Evolutionary conservation across 352 stramenopile genomes (phyloP).

Genomic region (Phytophthora boehmeriae): DNA sequence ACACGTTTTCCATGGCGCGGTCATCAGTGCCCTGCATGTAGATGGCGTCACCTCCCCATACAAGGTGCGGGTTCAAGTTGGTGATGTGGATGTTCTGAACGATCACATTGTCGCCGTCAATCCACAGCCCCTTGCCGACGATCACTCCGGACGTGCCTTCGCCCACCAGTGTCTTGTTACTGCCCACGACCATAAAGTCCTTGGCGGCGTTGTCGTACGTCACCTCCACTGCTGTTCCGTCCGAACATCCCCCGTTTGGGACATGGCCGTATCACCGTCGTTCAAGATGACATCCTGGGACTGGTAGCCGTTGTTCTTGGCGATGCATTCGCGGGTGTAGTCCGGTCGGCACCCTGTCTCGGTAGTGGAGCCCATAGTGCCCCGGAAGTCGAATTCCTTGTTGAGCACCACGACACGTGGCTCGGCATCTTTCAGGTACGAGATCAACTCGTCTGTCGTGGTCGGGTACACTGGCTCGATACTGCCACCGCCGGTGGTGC

Average conservation of each 20-base stretch:
- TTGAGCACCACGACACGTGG: constrained; percentile 20
- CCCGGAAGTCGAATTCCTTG: constrained; percentile 23
- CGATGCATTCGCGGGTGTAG: constrained; percentile 34
- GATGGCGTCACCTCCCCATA: constrained; percentile 43
- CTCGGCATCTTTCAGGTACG: constrained; percentile 24
- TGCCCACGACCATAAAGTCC: constrained; percentile 28
- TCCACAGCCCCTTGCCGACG: constrained; percentile 45
- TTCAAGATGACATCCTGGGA: constrained; percentile 42
- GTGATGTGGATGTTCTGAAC: constrained; percentile 65
- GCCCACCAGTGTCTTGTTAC: constrained; percentile 55
- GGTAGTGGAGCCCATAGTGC: constrained; percentile 21
- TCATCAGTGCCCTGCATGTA: constrained; percentile 25
- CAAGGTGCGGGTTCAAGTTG: constrained; percentile 54
- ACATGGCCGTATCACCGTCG: constrained; percentile 29
- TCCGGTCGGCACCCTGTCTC: constrained; percentile 24
- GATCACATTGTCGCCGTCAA: constrained; percentile 52
- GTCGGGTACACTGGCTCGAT: constrained; percentile 18
- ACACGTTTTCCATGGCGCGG: constrained; percentile 34
- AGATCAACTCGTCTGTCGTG: constrained; percentile 19
- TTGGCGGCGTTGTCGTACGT: constrained; percentile 47
- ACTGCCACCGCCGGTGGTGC: constrained; percentile 27
- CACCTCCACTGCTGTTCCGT: constrained; percentile 27
- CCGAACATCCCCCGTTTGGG: constrained; percentile 39
- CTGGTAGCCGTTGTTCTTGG: constrained; percentile 38
- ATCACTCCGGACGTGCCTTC: constrained; percentile 41